These are phyloP conservation scores for Ascochyta fabae DNA, from an alignment of 2,329 filamentous ascomycete genomes.

Conservation along the genomic window DNA sequence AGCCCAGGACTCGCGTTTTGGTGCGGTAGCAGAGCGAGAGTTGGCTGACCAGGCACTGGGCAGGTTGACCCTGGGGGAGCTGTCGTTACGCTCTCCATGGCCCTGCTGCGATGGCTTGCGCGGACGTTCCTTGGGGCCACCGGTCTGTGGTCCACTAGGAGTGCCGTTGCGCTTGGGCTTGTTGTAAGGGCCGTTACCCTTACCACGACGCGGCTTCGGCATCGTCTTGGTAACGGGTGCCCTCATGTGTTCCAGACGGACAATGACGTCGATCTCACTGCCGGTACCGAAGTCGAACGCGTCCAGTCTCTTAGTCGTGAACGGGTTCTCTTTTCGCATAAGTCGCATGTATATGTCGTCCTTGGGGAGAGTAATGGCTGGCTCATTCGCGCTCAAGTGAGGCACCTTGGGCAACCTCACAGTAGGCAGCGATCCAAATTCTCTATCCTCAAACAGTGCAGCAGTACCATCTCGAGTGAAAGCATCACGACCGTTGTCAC, in stretches of 20 bases:
- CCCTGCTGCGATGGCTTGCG: slow-evolving; percentile 43
- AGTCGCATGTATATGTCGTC: slow-evolving; percentile 25
- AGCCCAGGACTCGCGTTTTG: slow-evolving; percentile 22
- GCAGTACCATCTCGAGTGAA: slow-evolving; percentile 52
- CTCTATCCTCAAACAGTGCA: slow-evolving; percentile 53
- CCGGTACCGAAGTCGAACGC: slow-evolving; percentile 33
- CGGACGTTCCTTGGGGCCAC: slow-evolving; percentile 32
- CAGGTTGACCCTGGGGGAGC: slow-evolving; percentile 31
- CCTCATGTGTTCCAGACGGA: slow-evolving; percentile 36
- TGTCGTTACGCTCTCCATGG: slow-evolving; percentile 35
- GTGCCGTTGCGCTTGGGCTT: slow-evolving; percentile 39
- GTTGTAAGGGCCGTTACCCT: slow-evolving; percentile 18
- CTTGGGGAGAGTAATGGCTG: slow-evolving; percentile 31
- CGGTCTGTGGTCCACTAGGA: slow-evolving; percentile 25
- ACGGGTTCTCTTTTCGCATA: slow-evolving; percentile 38
- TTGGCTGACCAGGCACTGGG: slow-evolving; percentile 36
- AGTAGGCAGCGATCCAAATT: slow-evolving; percentile 55
- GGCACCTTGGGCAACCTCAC: slow-evolving; percentile 42
- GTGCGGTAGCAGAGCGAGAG: slow-evolving; percentile 28
- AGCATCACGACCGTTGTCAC: slow-evolving; percentile 44
- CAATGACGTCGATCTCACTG: slow-evolving; percentile 36
- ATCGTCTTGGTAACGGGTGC: slow-evolving; percentile 39
- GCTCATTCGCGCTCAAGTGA: slow-evolving; percentile 44
- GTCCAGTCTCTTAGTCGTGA: slow-evolving; percentile 36
- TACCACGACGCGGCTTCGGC: slow-evolving; percentile 32